A percentile compares a stretch with the other conserved stretches of the same genome.
Conservation (phyloP, 208 protist species). For the Strigomonas culicis region DNA sequence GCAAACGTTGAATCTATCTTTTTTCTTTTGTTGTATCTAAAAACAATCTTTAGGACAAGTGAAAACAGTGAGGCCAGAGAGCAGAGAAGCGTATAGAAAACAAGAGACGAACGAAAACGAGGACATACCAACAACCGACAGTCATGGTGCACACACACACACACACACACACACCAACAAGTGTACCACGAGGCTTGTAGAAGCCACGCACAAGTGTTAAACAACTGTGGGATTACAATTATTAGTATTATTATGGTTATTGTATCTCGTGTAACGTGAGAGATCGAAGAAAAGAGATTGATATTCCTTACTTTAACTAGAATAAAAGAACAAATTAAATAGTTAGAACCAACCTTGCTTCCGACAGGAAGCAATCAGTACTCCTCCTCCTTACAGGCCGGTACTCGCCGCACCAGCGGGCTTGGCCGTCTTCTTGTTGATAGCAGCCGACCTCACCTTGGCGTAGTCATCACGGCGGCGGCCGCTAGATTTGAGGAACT, state of each 20-base stretch:
- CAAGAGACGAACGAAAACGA: too few species aligned
- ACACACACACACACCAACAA: too few species aligned
- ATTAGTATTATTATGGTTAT: background rate
- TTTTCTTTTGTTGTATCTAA: conserved; percentile 13
- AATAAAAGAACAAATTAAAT: conserved; percentile 13
- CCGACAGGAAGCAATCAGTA: background rate
- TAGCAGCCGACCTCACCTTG: conserved; percentile 49
- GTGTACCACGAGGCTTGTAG: too few species aligned
- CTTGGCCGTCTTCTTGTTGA: conserved; percentile 81
- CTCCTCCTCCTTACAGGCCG: conserved; percentile 59
- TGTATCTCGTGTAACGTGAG: background rate
- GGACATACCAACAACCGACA: too few species aligned
- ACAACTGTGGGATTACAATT: too few species aligned
- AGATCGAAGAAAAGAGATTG: conserved; percentile 8
- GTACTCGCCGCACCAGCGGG: conserved; percentile 85
- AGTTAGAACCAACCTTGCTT: background rate
- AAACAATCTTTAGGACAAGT: background rate
- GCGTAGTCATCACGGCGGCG: conserved; percentile 89
- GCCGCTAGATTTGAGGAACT: conserved; percentile 91
- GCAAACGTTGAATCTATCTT: too few species aligned
- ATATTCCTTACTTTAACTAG: conserved; percentile 6
- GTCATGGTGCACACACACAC: too few species aligned
- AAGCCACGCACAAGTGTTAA: too few species aligned
- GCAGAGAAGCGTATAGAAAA: conserved; percentile 1
- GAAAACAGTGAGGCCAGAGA: background rate